These are phyloP conservation scores for Penicillium cinerascens DNA, from an alignment of 495 filamentous ascomycete genomes.

Conservation along the genomic window DNA sequence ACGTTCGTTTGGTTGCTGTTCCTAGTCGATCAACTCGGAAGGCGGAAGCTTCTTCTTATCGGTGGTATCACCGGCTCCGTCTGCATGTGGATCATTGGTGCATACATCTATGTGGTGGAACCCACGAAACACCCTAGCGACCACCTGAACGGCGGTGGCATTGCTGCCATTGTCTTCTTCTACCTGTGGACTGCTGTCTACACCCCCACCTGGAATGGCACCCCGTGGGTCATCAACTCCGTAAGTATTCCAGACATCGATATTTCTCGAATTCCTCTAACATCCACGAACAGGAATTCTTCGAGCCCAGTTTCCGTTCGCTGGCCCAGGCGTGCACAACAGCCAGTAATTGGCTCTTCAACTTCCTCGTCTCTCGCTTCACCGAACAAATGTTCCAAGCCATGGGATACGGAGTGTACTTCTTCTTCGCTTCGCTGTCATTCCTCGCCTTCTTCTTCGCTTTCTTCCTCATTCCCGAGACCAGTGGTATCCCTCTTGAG, in stretches of 20 bases:
- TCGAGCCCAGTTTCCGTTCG: constrained; percentile 58
- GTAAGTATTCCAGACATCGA: background rate
- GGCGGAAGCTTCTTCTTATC: constrained; percentile 63
- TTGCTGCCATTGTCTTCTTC: constrained; percentile 71
- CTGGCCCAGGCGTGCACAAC: constrained; percentile 67
- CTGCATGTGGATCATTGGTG: constrained; percentile 72
- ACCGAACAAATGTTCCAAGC: constrained; percentile 71
- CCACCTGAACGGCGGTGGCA: constrained; percentile 52
- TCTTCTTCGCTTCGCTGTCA: constrained; percentile 75
- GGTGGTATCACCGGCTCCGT: constrained; percentile 65
- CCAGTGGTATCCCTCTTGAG: constrained; percentile 54
- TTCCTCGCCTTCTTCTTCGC: constrained; percentile 63
- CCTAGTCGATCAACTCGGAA: constrained; percentile 66
- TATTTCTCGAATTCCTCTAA: background rate
- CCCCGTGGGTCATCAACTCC: constrained; percentile 49
- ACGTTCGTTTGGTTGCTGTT: constrained; percentile 64
- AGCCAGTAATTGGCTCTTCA: constrained; percentile 72
- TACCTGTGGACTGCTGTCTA: constrained; percentile 76
- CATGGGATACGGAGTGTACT: constrained; percentile 72
- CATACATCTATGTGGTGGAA: constrained; percentile 58
- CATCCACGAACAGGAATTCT: constrained; percentile 46
- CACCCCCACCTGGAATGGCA: constrained; percentile 70
- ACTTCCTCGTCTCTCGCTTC: constrained; percentile 70
- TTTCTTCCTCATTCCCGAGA: constrained; percentile 66
- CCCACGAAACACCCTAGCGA: constrained; percentile 39